These are phyloP conservation scores for Aplosporella prunicola DNA, from an alignment of 2,329 filamentous ascomycete species.

Conservation along the genomic window DNA sequence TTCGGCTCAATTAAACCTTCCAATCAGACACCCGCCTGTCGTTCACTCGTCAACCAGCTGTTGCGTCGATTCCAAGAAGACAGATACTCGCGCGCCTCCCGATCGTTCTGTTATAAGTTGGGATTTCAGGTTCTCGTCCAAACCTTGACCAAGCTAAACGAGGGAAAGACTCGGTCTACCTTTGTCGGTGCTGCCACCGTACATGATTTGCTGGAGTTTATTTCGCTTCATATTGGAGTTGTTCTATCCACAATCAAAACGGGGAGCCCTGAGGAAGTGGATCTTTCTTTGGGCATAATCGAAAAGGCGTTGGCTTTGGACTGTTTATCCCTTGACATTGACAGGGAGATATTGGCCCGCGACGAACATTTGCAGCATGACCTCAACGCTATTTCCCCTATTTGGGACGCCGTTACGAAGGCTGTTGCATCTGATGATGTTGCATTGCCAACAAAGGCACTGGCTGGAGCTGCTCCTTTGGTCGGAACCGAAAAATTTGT, in stretches of 20 bases:
- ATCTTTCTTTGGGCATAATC: conserved; percentile 54
- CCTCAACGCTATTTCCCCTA: conserved; percentile 57
- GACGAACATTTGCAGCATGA: conserved; percentile 56
- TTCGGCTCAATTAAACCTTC: conserved; percentile 66
- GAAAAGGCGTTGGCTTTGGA: conserved; percentile 60
- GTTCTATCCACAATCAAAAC: conserved; percentile 26
- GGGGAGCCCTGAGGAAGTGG: conserved; percentile 21
- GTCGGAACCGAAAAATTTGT: conserved; percentile 66
- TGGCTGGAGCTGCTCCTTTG: conserved; percentile 61
- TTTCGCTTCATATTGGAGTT: conserved; percentile 46
- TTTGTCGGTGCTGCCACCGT: conserved; percentile 33
- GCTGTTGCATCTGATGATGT: conserved; percentile 57
- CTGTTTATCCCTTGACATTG: conserved; percentile 58
- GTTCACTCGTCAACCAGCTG: conserved; percentile 66
- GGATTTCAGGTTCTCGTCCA: conserved; percentile 37
- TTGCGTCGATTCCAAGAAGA: conserved; percentile 54
- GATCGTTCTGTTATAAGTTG: conserved; percentile 53
- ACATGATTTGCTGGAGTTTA: conserved; percentile 54
- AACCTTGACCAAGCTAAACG: conserved; percentile 24
- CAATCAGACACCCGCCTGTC: conserved; percentile 70
- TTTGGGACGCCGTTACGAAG: conserved; percentile 70
- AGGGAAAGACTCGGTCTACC: conserved; percentile 22
- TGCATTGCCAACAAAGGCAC: conserved; percentile 63
- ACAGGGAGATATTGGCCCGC: conserved; percentile 56
- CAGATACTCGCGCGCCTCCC: conserved; percentile 47